These are phyloP conservation scores for Hypomontagnella monticulosa DNA, from an alignment of 495 filamentous ascomycete species.

Conservation along the genomic window DNA sequence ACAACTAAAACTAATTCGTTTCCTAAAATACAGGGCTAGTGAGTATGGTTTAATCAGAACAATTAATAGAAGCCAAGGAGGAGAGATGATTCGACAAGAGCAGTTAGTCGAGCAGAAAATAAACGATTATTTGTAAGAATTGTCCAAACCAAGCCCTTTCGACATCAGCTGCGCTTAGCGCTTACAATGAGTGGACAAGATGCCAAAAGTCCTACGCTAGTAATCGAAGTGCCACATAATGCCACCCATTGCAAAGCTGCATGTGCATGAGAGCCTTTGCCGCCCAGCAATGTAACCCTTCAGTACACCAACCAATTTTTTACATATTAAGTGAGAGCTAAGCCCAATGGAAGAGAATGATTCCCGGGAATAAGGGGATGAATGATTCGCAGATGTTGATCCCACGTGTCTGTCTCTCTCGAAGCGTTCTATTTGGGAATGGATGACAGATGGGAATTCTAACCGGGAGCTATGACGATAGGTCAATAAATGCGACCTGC, in stretches of 20 bases:
- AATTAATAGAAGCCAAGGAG: no score
- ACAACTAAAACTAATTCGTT: no score
- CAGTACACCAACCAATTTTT: constrained; percentile 22
- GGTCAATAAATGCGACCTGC: constrained; percentile 25
- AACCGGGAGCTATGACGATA: constrained; percentile 5
- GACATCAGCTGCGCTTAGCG: constrained; percentile 34
- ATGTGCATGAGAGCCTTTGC: constrained; percentile 28
- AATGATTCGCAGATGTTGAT: constrained; percentile 35
- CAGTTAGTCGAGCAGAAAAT: not conserved
- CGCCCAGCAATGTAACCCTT: constrained; percentile 41
- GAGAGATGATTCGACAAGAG: not conserved
- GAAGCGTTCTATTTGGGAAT: not conserved
- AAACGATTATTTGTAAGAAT: not conserved
- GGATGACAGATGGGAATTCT: constrained; percentile 1
- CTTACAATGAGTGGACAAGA: constrained; percentile 21
- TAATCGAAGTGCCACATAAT: not conserved
- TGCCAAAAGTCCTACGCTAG: constrained; percentile 2
- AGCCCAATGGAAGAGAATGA: constrained; percentile 16
- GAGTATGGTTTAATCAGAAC: no score
- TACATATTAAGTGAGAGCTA: constrained; percentile 16
- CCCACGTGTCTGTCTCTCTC: constrained; percentile 34
- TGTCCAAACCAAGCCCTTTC: constrained; percentile 12
- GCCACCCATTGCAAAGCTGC: constrained; percentile 20
- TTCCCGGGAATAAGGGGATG: constrained; percentile 28
- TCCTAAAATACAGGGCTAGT: no score